A percentile compares a stretch with the other conserved stretches of the same genome.
phyloP scores from a whole-genome alignment of 768 basidiomycete genomes.

The Crassisporium funariophilum region DNA sequence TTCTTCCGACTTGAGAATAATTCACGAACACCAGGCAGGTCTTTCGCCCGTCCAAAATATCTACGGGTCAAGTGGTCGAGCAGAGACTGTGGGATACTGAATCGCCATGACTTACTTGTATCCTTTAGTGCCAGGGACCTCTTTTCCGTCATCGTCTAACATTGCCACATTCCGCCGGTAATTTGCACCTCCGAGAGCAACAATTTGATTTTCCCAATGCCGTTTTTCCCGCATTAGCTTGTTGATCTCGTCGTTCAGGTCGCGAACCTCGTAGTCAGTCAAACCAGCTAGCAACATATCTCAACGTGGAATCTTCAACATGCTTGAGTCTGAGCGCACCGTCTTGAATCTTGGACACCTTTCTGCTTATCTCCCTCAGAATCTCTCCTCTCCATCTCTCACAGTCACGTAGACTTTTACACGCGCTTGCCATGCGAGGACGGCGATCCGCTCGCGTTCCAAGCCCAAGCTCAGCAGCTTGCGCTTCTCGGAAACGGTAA shows the following conservation, averaged over 20 bases:
- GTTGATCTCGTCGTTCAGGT: slow-evolving; percentile 98
- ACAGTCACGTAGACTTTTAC: slow-evolving; percentile 90
- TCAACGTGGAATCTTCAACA: too few species aligned
- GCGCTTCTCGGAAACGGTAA: slow-evolving; percentile 94
- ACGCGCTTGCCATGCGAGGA: slow-evolving; percentile 89
- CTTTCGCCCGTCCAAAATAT: slow-evolving; percentile 96
- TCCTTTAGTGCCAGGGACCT: slow-evolving; percentile 95
- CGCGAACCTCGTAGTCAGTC: slow-evolving; percentile 94
- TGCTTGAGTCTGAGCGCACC: too few species aligned
- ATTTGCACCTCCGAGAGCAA: slow-evolving; percentile 94
- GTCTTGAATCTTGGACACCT: slow-evolving; percentile 98
- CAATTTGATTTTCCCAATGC: slow-evolving; percentile 98
- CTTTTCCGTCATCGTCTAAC: slow-evolving; percentile 93
- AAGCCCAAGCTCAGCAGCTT: slow-evolving; percentile 93
- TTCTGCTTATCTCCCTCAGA: slow-evolving; percentile 89
- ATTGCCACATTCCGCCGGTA: slow-evolving; percentile 93
- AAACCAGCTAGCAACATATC: slow-evolving; percentile 81
- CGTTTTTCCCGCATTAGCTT: slow-evolving; percentile 91
- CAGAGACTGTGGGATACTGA: background rate
- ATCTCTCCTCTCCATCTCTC: slow-evolving; percentile 98
- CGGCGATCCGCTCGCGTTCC: slow-evolving; percentile 82
- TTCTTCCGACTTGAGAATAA: slow-evolving; percentile 87
- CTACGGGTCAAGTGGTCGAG: slow-evolving; percentile 37
- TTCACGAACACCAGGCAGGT: slow-evolving; percentile 92
- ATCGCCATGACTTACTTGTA: slow-evolving; percentile 88